Percentiles rank a stretch among this genome's conserved stretches.
phyloP scores from a whole-genome alignment of 2,329 filamentous ascomycete species.

The Rhytidhysteron rufulum region DNA sequence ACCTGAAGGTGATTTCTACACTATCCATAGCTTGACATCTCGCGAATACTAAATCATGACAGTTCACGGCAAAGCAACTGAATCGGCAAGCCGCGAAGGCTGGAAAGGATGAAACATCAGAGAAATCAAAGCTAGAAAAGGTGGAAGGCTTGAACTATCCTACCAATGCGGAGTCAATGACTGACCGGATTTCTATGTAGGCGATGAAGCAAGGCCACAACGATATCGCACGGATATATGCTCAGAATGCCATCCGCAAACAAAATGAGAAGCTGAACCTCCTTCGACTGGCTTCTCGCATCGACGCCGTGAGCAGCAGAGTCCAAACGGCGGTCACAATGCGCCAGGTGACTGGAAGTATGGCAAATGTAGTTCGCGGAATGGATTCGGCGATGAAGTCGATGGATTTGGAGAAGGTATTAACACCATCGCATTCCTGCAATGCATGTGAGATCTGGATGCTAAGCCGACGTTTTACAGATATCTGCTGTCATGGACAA shows the following conservation, averaged over 20 bases:
- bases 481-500: slow-evolving; percentile 65
- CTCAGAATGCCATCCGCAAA: slow-evolving; percentile 61
- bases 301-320: slow-evolving; percentile 57
- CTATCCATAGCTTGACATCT: too few relatives aligned
- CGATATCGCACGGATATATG: slow-evolving; percentile 62
- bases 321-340: slow-evolving; percentile 64
- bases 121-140: slow-evolving; percentile 62
- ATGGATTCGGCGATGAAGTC: slow-evolving; percentile 62
- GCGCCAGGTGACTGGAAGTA: slow-evolving; percentile 57
- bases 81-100: slow-evolving; percentile 61
- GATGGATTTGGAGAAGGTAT: slow-evolving; percentile 60
- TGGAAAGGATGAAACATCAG: slow-evolving; percentile 57
- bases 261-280: slow-evolving; percentile 61
- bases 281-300: slow-evolving; percentile 53
- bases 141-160: slow-evolving; percentile 22
- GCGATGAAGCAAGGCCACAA: slow-evolving; percentile 58
- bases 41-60: slow-evolving; percentile 23
- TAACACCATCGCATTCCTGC: too few relatives aligned
- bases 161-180: neutral
- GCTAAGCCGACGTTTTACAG: too few relatives aligned
- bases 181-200: slow-evolving; percentile 23
- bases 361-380: slow-evolving; percentile 59
- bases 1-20: slow-evolving; percentile 61
- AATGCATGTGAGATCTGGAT: too few relatives aligned
- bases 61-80: slow-evolving; percentile 62